Conservation (phyloP, 306 rosid species). For the Rosa persica region DNA sequence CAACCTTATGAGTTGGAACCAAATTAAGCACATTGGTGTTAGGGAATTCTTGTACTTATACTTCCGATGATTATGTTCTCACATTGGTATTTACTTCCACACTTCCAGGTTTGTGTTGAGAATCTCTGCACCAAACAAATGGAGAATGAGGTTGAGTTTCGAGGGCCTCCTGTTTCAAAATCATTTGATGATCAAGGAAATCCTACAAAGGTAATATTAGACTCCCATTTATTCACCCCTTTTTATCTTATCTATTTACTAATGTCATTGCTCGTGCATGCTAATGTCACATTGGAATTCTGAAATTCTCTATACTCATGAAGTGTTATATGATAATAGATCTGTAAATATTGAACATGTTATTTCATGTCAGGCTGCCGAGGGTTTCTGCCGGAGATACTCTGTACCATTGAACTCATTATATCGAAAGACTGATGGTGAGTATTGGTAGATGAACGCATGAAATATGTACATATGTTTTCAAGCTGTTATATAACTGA, state of each 20-base stretch:
- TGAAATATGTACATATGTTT: background rate
- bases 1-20: background rate
- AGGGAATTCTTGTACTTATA: background rate
- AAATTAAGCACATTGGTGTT: background rate
- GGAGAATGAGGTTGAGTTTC: slow-evolving; percentile 75
- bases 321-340: background rate
- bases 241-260: background rate
- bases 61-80: background rate
- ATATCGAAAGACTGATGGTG: slow-evolving; percentile 76
- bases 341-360: slow-evolving; percentile 20
- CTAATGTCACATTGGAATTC: background rate
- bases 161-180: slow-evolving; percentile 96
- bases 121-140: slow-evolving; percentile 67
- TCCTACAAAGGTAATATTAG: slow-evolving; percentile 78
- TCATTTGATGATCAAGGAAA: slow-evolving; percentile 82
- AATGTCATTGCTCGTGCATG: background rate
- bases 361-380: slow-evolving; percentile 70
- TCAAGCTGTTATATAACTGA: slow-evolving; percentile 4
- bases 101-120: slow-evolving; percentile 64
- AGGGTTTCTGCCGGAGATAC: slow-evolving; percentile 84
- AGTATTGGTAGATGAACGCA: slow-evolving; percentile 32
- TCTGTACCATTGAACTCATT: slow-evolving; percentile 63
- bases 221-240: too few relatives aligned
- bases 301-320: background rate
- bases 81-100: slow-evolving; percentile 21